Evolutionary conservation across 768 basidiomycete species (phyloP), one percentile per base, ranked within the genome.

Genomic region (Termitomyces sp.): DNA sequence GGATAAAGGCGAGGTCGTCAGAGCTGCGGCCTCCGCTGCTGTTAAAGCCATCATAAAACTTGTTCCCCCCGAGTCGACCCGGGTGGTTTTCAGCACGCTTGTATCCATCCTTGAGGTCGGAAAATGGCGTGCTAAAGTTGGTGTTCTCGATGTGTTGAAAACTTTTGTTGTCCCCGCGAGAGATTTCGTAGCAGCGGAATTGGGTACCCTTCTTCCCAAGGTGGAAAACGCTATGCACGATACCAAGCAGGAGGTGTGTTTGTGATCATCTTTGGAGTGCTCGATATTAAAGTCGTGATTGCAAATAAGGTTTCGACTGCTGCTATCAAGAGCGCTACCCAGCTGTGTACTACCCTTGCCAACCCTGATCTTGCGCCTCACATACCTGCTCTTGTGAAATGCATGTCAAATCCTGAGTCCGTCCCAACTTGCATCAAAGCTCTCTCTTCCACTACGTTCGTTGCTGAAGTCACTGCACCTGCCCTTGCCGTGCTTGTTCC

Each of bases 41-140:
- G 81, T 87, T 64, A 95, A 93, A 71, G 77, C 88, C 36, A 87
- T 97, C 68, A 72, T 96, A 59, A 92, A 92, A 67, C 80, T 88
- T 46, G 84, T 86, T 57, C 92, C 94, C 38, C 86, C 93, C 2
- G 94, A 97, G 70, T 80, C 89, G 3, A 85, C 80, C n/a, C 76
- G 83, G 30, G 65, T 82, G 54, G 83, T 88, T 7, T 92, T 90
- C 63, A 77, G 83, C 43, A 72, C 77, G 26, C 78, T 98, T 28
- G 88, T 88, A 66, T 77, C 77, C 30, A 83, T 95, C 60, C 70
- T 98, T 24, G 88, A 92, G 55, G 80, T 79, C 50, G 92, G 92
- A 47, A 96, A 97, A 74, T 98, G 96, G 96, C 83, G 87, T 62
- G 85, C 88, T 57, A 98, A 98, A 77, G 88, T 97, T n/a, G 94